Conservation (phyloP, 2,329 filamentous ascomycete genomes). For the Akanthomyces uredinophilus region DNA sequence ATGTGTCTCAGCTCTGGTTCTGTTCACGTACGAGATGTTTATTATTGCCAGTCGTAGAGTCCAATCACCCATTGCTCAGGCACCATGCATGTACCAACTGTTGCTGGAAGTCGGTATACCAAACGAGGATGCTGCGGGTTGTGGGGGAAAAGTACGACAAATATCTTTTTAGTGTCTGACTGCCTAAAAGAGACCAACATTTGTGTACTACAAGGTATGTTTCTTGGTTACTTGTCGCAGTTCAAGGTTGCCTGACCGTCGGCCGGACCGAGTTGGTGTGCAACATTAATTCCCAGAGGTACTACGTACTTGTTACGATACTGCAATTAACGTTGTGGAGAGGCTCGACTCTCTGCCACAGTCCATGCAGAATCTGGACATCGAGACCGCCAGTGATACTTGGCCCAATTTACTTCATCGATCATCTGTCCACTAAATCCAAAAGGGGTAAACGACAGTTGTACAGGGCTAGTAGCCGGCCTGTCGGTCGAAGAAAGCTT, state of each 20-base stretch:
- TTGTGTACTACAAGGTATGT: background rate
- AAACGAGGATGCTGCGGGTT: background rate
- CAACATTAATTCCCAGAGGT: background rate
- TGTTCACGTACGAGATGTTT: background rate
- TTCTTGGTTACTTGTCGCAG: background rate
- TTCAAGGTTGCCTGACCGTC: background rate
- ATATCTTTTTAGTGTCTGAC: background rate
- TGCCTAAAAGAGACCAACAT: background rate
- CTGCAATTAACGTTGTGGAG: background rate
- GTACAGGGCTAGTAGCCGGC: background rate
- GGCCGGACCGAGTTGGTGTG: background rate
- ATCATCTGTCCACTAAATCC: background rate
- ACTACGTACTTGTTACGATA: background rate
- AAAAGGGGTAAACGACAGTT: conserved; percentile 8
- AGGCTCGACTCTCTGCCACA: conserved; percentile 3
- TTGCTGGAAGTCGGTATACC: background rate
- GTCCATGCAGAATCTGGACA: conserved; percentile 4
- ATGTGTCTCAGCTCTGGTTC: background rate
- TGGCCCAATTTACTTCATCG: background rate
- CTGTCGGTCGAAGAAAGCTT: background rate
- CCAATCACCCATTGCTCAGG: background rate
- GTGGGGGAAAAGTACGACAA: background rate
- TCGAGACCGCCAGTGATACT: background rate
- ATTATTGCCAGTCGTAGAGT: background rate
- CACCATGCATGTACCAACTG: background rate